Evolutionary conservation across 169 alveolate species (phyloP), one percentile per base, ranked within the genome.

Genomic region (Amoebophrya sp.): DNA sequence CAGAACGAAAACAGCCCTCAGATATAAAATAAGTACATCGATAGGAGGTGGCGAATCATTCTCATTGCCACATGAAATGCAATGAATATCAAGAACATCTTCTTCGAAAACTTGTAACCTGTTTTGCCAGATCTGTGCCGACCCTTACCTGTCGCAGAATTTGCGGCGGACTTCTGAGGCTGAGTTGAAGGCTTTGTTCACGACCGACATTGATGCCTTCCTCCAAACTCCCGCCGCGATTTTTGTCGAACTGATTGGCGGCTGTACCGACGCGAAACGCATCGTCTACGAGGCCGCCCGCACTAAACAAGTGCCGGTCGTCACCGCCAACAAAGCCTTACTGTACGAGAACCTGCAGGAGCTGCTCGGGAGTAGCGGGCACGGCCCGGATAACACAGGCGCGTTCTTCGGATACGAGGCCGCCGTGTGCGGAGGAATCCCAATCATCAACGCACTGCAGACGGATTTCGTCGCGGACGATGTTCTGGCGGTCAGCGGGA

Each of bases 371-470:
- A n/a, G n/a, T n/a, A n/a, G n/a, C n/a, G n/a, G n/a, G n/a, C n/a
- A n/a, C n/a, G n/a, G n/a, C n/a, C n/a, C n/a, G n/a, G n/a, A n/a
- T n/a, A n/a, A n/a, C n/a, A n/a, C n/a, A n/a, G n/a, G n/a, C n/a
- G n/a, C 88, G n/a, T 88, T 91, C 34, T 38, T 88, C 41, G 78
- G 78, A 16, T 91, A n/a, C 50, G 93, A 91, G 40, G 90, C 93
- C 2, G 92, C 92, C 29, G 93, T 91, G 40, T 91, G 93, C 34
- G 93, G 93, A 0, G 93, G 93, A 0, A 91, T 91, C 13, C 93
- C 93, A 20, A 58, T 91, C 0, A 40, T 91, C 41, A 88, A 43
- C 41, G 40, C 87, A 4, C 29, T 91, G 38, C 40, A 0, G 31
- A 31, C 69, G 34, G 88, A 34, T 13, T 7, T 91, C 23, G 70